Conservation (phyloP, 305 asterid species). For the Solanum aculeatissimum region DNA sequence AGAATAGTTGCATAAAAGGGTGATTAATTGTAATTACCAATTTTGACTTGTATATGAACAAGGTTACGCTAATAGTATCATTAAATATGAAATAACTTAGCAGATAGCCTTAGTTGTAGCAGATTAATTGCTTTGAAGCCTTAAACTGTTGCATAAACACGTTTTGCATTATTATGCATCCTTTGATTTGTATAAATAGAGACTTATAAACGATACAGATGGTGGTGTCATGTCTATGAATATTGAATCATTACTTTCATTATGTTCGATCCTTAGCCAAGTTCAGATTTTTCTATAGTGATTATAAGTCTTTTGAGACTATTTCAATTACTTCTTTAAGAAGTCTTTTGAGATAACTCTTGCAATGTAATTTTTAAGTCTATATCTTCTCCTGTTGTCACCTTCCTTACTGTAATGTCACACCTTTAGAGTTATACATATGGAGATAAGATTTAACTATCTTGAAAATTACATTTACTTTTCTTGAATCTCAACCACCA, state of each 20-base stretch:
- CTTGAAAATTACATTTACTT: background rate
- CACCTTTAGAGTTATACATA: background rate
- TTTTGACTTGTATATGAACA: background rate
- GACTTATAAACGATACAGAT: constrained; percentile 32
- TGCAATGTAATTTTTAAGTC: background rate
- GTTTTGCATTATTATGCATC: background rate
- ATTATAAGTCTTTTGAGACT: background rate
- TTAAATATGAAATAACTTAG: background rate
- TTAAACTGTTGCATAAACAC: background rate
- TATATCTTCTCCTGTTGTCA: background rate
- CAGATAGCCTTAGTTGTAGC: background rate
- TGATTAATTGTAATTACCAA: background rate
- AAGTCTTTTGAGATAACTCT: background rate
- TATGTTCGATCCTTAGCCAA: background rate
- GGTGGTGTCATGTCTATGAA: too few relatives aligned
- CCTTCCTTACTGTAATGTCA: background rate
- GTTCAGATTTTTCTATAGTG: background rate
- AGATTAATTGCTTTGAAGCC: background rate
- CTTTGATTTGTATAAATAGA: background rate
- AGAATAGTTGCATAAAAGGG: background rate
- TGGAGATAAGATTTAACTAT: background rate
- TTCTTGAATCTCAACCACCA: background rate
- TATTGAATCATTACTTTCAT: background rate
- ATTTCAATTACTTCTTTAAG: background rate
- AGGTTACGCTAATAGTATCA: background rate